Evolutionary conservation across 257 asterid species (phyloP).

Genomic region (Phtheirospermum japonicum): DNA sequence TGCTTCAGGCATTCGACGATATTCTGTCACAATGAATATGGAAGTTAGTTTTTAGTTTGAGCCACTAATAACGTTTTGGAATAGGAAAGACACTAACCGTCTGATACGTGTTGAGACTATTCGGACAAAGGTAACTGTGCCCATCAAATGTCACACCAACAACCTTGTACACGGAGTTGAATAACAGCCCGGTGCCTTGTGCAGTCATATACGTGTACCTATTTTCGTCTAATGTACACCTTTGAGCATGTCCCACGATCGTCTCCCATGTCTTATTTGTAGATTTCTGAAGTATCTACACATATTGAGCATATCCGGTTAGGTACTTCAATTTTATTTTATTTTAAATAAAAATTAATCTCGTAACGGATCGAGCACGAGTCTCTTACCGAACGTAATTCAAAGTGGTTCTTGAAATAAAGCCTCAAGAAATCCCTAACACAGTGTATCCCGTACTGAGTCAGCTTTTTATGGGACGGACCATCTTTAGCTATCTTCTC

Average conservation of each 20-base stretch:
- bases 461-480: conserved; percentile 46
- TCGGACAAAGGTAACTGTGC: conserved; percentile 39
- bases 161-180: conserved; percentile 54
- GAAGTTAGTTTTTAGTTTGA: conserved; percentile 11
- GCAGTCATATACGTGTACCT: conserved; percentile 39
- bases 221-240: conserved; percentile 48
- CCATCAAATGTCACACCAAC: conserved; percentile 60
- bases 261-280: conserved; percentile 62
- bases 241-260: conserved; percentile 52
- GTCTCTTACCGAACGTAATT: conserved; percentile 58
- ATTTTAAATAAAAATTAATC: not conserved
- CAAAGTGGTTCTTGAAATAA: conserved; percentile 35
- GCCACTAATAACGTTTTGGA: not conserved
- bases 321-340: conserved; percentile 6
- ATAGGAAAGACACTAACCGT: conserved; percentile 43
- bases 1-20: conserved; percentile 54
- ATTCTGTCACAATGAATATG: conserved; percentile 37
- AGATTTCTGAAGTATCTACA: conserved; percentile 56
- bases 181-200: conserved; percentile 40
- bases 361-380: conserved; percentile 16
- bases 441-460: conserved; percentile 29
- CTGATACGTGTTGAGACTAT: conserved; percentile 41
- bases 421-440: conserved; percentile 64
- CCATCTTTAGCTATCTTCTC: conserved; percentile 85
- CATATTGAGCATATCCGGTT: conserved; percentile 25